phyloP scores from a whole-genome alignment of 1,284 basidiomycete genomes.

The Athelia psychrophila region DNA sequence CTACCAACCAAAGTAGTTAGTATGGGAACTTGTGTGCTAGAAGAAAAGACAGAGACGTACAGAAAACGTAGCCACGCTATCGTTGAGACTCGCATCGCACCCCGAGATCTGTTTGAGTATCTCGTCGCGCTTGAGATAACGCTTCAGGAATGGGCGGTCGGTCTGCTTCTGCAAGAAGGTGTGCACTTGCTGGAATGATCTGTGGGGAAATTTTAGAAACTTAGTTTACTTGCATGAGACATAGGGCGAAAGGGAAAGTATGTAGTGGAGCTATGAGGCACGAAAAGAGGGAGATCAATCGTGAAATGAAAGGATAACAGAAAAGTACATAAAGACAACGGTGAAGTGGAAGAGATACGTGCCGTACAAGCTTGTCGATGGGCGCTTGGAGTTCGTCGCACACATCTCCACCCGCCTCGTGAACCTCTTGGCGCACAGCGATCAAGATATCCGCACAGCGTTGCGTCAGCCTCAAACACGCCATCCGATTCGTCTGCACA shows the following conservation, averaged over 20 bases:
- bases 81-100: conserved; percentile 52
- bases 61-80: conserved; percentile 55
- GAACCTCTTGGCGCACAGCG: conserved; percentile 38
- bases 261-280: too few species aligned
- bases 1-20: conserved; percentile 22
- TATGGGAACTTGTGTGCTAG: background rate
- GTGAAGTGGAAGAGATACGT: conserved; percentile 31
- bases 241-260: too few species aligned
- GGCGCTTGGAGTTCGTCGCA: conserved; percentile 30
- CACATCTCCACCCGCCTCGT: conserved; percentile 35
- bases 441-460: conserved; percentile 44
- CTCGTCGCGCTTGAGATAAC: conserved; percentile 75
- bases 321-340: conserved; percentile 3
- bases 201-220: too few species aligned
- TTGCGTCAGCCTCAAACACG: conserved; percentile 43
- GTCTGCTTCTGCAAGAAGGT: conserved; percentile 48
- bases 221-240: too few species aligned
- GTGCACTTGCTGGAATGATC: conserved; percentile 27
- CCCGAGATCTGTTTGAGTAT: conserved; percentile 51
- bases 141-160: conserved; percentile 71
- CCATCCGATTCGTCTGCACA: conserved; percentile 25
- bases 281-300: too few species aligned
- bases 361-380: conserved; percentile 21
- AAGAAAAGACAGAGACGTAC: conserved; percentile 34
- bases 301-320: too few species aligned